Conservation (phyloP, 2,329 filamentous ascomycete species). For the Scedosporium apiospermum region DNA sequence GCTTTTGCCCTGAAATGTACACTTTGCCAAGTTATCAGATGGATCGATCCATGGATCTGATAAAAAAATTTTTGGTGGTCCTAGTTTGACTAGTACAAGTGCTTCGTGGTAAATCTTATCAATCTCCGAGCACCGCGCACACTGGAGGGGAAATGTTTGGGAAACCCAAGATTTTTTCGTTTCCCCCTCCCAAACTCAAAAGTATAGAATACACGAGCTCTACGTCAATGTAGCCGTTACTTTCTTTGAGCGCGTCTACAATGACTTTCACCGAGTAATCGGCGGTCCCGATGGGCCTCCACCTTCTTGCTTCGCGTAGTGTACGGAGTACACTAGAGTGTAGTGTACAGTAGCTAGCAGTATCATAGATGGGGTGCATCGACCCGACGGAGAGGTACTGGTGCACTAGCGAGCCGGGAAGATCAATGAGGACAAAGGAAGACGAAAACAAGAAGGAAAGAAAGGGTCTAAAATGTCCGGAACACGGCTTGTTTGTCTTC, state of each 20-base stretch:
- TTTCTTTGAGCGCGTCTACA: too few species aligned
- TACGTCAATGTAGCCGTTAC: not conserved
- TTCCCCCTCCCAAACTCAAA: not conserved
- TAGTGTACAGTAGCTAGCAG: not conserved
- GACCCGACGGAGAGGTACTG: not conserved
- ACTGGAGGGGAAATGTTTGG: not conserved
- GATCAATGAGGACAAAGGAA: not conserved
- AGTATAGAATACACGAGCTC: not conserved
- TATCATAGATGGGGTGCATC: not conserved
- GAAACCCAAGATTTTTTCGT: not conserved
- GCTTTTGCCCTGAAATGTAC: too few species aligned
- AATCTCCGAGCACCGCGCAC: not conserved
- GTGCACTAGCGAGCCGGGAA: not conserved
- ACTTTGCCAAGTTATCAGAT: not conserved
- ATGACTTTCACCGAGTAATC: too few species aligned
- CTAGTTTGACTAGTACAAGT: not conserved
- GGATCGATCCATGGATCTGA: not conserved
- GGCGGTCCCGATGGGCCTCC: too few species aligned
- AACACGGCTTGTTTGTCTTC: not conserved
- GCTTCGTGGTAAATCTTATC: constrained; percentile 7
- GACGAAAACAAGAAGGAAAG: not conserved
- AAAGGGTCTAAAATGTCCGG: not conserved
- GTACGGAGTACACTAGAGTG: too few species aligned
- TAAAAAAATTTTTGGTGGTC: not conserved
- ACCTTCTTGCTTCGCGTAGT: not conserved